Evolutionary conservation across 257 asterid genomes (phyloP), one percentile per base, ranked within the genome.

Genomic region (Nicotiana tabacum): DNA sequence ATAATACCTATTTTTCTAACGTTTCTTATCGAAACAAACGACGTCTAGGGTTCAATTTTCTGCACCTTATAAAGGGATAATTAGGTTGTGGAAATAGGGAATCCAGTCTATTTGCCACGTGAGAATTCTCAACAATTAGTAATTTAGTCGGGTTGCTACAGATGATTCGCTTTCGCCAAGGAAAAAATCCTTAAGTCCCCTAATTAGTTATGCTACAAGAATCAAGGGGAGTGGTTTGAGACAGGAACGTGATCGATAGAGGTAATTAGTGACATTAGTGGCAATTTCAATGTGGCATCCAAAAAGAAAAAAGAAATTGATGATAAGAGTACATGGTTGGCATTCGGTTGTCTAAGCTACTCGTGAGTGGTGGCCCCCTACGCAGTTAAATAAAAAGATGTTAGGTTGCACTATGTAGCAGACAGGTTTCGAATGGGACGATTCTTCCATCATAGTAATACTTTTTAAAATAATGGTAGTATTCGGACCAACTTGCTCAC

Each of bases 351-450:
- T 51, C 60, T 85, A 56, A 27, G 88, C 77, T 87, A 61, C 90
- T 85, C 94, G 91, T 91, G 93, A 87, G 88, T 85, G 90, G 90
- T 88, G 91, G 92, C 70, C 88, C 88, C 89, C 87, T 74, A 83
- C 84, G 66, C 32, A 30, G 83, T 82, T 57, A 24, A 78, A 82
- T 48, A 46, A 74, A 83, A 55, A 61, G 82, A 57, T 46, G 86
- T 69, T 61, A 57, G 85, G 82, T 82, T 84, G 85, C 83, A 80
- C 81, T 32, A 77, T 46, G n/a, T 66, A 66, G 74, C 65, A 82
- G 77, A 78, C 67, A 66, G 53, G 61, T 85, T 51, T 56, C 51
- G 35, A 80, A 78, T 74, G 32, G 84, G 83, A 83, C 84, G 79
- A 74, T 80, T 80, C 83, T 77, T 8, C 5, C 66, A 60, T 60